Base-by-base conservation (phyloP, 2,329 filamentous ascomycete genomes). In the Aspergillus felis region DNA sequence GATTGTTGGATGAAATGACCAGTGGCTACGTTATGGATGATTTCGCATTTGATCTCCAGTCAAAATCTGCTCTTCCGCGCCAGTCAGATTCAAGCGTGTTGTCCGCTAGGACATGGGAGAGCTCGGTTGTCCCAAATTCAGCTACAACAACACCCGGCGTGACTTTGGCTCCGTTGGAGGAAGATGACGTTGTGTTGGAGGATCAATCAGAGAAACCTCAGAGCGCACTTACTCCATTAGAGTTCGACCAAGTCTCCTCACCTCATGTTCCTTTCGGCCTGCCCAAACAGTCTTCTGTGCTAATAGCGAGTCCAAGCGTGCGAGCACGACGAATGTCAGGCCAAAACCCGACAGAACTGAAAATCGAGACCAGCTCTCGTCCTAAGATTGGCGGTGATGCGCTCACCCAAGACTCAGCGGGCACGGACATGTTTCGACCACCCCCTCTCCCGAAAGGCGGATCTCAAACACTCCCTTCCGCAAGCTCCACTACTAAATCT, bases 1-100 rank as follows among this genome's bases (percentile, higher is more conserved):
- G 87, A 35, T 82, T 92, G 54, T 74, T 97, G 51, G 93, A 97
- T 60, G 91, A 96, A 71, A 91, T 97, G 83, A 92, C 90, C 0
- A 86, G 84, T 62, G 91, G 89, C 54, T 93, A 92, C 72, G 84
- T 87, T 55, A 86, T 94, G 68, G 90, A 93, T 56, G 89, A 92
- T 56, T 95, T 95, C 68, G 83, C 90, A 57, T 89, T 92, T 68
- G 87, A 86, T 54, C 75, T 87, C 35, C 83, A 86, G 65, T 83
- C 82, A 5, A 90, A 88, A 65, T 87, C 85, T 17, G 82, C 86
- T 27, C 73, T 90, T 24, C 88, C 90, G 35, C 84, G 91, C 57
- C 88, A 93, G 68, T 94, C 91, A 3, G 89, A 91, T 70, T 93
- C 90, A 1, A 95, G 89, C 76, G 86, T 85, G 14, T 83, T 88